Percentiles rank a stretch among this genome's conserved stretches.
phyloP scores from a whole-genome alignment of 495 filamentous ascomycete species.

The Aspergillus affinis region DNA sequence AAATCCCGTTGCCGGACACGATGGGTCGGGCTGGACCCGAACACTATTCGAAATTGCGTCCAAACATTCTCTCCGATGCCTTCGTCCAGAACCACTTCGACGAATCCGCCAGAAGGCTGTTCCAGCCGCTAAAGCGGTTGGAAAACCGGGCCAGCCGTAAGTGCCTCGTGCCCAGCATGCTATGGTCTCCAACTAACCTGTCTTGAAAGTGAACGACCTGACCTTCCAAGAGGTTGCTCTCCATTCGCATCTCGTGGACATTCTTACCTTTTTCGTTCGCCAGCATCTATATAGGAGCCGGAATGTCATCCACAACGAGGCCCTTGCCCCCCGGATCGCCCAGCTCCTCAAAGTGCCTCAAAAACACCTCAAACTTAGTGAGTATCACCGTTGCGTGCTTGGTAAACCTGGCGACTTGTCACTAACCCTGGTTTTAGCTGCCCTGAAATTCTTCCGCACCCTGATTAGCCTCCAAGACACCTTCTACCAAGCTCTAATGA shows the following conservation, averaged over 20 bases:
- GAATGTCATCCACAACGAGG: constrained; percentile 80
- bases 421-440: constrained; percentile 52
- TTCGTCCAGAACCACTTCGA: constrained; percentile 92
- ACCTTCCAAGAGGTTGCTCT: constrained; percentile 81
- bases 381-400: constrained; percentile 24
- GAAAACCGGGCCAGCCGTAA: constrained; percentile 62
- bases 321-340: constrained; percentile 74
- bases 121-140: constrained; percentile 81
- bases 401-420: not conserved
- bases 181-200: constrained; percentile 7
- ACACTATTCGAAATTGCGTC: constrained; percentile 61
- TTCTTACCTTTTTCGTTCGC: constrained; percentile 91
- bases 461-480: constrained; percentile 86
- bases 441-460: constrained; percentile 92
- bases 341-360: constrained; percentile 83
- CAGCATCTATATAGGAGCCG: constrained; percentile 84
- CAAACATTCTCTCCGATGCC: constrained; percentile 75
- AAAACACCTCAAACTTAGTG: constrained; percentile 91
- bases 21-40: constrained; percentile 69
- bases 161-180: constrained; percentile 21
- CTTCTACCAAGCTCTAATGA: constrained; percentile 86
- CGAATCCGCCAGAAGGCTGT: constrained; percentile 79
- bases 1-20: constrained; percentile 59
- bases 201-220: constrained; percentile 54
- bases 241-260: constrained; percentile 88